Base-by-base conservation (phyloP, 1,139 yeast species). In the Sugiyamaella sp. region DNA sequence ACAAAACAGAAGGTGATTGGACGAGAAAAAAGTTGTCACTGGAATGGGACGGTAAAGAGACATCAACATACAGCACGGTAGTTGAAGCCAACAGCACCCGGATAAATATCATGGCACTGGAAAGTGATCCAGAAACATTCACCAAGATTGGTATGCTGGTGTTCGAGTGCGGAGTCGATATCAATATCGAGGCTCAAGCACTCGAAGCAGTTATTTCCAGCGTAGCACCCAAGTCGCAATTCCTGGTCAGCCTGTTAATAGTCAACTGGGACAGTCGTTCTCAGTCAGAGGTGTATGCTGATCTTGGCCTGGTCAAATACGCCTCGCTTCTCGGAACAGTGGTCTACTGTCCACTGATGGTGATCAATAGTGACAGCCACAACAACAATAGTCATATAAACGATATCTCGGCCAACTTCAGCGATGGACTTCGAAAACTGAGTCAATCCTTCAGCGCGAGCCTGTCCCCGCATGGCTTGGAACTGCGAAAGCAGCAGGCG, bases 1-100 rank as follows among this genome's bases (percentile, higher is more conserved):
- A 60, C 2, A 49, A 60, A 2, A 54, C 66, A 6, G 59, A 62
- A 10, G 72, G 71, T 1, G 51, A 56, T 10, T 70, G 73, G 73
- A 41, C 68, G 2, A 60, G 67, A 3, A 46, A 57, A 40, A 70
- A 70, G 49, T 55, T 70, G 21, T 57, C 60, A 4, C 51, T 67
- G 22, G 57, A 56, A 29, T 61, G 63, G 64, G 51, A 56, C 39
- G 60, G 56, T 2, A 37, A 50, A 12, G 52, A 50, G 1, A 46
- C 38, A 29, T 39, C 51, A 12, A 54, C 53, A 14, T 42, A 53
- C 40, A 21, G 42, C 4, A 38, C 39, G 27, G 22, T n/a, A 9
- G 37, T 59, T 29, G 45, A 53, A 46, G 14, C 44, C 42, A 41
- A 51, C 43, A 43, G 40, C 38, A 43, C 61, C 14, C 29, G 37